These are phyloP conservation scores for Collybia mongolica DNA, from an alignment of 768 basidiomycete genomes.

Conservation along the genomic window DNA sequence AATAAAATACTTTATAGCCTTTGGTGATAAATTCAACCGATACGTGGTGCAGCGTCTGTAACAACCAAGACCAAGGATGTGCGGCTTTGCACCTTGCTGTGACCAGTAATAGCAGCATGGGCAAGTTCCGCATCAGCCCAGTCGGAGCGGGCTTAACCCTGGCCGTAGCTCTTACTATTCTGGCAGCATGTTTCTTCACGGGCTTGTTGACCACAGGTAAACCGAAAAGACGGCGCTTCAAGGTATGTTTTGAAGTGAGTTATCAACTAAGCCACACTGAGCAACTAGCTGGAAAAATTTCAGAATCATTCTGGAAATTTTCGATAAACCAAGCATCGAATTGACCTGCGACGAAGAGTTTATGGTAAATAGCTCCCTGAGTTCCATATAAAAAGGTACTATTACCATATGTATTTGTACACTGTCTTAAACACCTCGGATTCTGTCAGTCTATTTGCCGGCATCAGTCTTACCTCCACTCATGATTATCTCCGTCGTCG, in stretches of 20 bases:
- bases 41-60: conserved; percentile 60
- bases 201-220: conserved; percentile 31
- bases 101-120: conserved; percentile 19
- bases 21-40: conserved; percentile 48
- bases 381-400: neutral
- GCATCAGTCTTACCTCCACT: conserved; percentile 6
- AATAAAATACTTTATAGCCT: conserved; percentile 33
- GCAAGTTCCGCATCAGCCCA: conserved; percentile 40
- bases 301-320: too few species aligned
- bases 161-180: conserved; percentile 35
- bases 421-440: neutral
- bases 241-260: conserved; percentile 6
- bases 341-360: neutral
- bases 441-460: neutral
- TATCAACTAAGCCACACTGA: neutral
- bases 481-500: conserved; percentile 24
- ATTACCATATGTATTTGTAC: conserved; percentile 2
- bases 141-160: conserved; percentile 59
- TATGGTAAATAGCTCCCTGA: too few species aligned
- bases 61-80: conserved; percentile 58
- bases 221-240: conserved; percentile 6
- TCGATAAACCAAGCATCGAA: neutral
- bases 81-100: conserved; percentile 41
- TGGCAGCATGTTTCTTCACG: conserved; percentile 37
- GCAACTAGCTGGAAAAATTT: too few species aligned